Evolutionary conservation across 2,329 filamentous ascomycete species (phyloP).

Genomic region (Fusarium sp.): DNA sequence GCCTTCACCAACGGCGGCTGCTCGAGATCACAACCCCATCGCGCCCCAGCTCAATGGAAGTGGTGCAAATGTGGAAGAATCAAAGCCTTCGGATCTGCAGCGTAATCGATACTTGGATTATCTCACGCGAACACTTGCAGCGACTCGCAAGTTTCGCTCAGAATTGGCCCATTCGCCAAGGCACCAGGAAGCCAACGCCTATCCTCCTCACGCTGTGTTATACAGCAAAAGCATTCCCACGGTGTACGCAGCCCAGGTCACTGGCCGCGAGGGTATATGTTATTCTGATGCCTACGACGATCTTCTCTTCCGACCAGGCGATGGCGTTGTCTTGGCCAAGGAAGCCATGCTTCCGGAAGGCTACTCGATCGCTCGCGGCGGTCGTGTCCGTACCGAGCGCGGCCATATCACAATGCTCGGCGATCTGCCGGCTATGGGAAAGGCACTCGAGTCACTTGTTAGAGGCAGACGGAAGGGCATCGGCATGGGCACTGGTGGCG

Average conservation of each 20-base stretch:
- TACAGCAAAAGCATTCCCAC: conserved; percentile 91
- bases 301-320: conserved; percentile 84
- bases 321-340: conserved; percentile 86
- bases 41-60: conserved; percentile 41
- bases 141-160: conserved; percentile 78
- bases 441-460: conserved; percentile 74
- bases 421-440: conserved; percentile 82
- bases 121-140: conserved; percentile 76
- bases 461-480: conserved; percentile 77
- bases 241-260: conserved; percentile 81
- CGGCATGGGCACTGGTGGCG: conserved; percentile 61
- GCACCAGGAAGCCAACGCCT: conserved; percentile 73
- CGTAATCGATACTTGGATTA: conserved; percentile 64
- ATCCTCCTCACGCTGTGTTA: conserved; percentile 83
- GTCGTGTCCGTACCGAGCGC: conserved; percentile 80
- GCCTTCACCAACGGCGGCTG: conserved; percentile 18
- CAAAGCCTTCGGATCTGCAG: conserved; percentile 40
- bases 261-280: conserved; percentile 76
- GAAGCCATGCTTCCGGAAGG: conserved; percentile 87
- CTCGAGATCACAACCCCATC: conserved; percentile 50
- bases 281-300: conserved; percentile 85
- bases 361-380: conserved; percentile 77
- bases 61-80: conserved; percentile 32
- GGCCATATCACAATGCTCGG: conserved; percentile 90
- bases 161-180: conserved; percentile 71